phyloP scores from a whole-genome alignment of 176 grass and related monocot genomes.

The Aechmea fasciata region DNA sequence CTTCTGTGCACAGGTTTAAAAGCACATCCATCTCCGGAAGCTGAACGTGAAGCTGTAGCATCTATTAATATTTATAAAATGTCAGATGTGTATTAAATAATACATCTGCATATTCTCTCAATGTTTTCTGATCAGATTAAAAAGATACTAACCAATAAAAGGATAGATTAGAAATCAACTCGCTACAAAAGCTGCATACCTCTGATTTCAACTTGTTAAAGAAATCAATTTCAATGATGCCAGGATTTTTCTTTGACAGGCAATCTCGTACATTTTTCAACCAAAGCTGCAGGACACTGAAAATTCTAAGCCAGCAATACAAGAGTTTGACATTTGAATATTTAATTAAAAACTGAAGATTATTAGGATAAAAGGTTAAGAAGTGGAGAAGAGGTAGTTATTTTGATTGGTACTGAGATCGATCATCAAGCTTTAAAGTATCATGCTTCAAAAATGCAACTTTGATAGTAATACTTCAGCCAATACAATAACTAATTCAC shows the following conservation, averaged over 20 bases:
- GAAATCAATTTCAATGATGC: constrained; percentile 38
- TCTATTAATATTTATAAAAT: constrained; percentile 48
- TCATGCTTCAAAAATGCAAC: no score
- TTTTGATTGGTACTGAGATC: no score
- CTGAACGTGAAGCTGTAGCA: constrained; percentile 41
- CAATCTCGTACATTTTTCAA: constrained; percentile 48
- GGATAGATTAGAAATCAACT: neutral
- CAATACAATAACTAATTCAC: no score
- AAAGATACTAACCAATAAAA: neutral
- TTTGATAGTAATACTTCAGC: no score
- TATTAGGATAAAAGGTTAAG: neutral
- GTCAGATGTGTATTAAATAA: constrained; percentile 1
- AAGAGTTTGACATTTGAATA: constrained; percentile 1
- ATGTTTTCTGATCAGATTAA: neutral
- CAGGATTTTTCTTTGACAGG: constrained; percentile 40
- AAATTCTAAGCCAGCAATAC: constrained; percentile 6
- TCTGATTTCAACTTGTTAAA: constrained; percentile 58
- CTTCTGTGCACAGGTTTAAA: constrained; percentile 55
- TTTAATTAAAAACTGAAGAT: neutral
- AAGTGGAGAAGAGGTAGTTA: neutral
- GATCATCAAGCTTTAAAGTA: no score
- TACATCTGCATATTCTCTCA: no score
- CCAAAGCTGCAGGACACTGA: constrained; percentile 44
- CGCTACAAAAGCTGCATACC: constrained; percentile 29
- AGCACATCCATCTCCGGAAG: constrained; percentile 57